Evolutionary conservation across 306 rosid species (phyloP), one percentile per base, ranked within the genome.

Genomic region (Cucurbita ficifolia): DNA sequence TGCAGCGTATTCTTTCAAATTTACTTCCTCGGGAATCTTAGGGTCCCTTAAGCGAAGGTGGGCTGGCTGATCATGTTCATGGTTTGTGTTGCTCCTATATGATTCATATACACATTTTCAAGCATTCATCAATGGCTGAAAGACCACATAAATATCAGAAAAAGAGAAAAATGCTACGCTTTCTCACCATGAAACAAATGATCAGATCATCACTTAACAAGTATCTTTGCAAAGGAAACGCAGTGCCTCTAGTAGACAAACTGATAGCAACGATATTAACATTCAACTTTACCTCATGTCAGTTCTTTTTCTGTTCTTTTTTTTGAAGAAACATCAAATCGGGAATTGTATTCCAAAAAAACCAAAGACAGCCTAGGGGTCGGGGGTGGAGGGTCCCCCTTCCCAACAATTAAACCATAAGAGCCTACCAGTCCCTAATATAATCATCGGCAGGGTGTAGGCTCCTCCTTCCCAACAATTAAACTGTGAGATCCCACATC

Each of bases 81-180:
- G 98, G 84, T 94, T 94, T 80, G 98, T 94, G 82, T 89, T 94
- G 92, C 98, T 94, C 91, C 98, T 94, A 64, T 73, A 75, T 8
- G 77, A 29, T 1, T 21, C 17, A 67, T 21, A 46, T 7, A 68
- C 11, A 71, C 16, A 69, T 21, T 74, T 33, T 75, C 35, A 59
- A 68, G 64, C 45, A 35, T 65, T 5, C 59, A 75, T 78, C 80
- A 75, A 76, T 70, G 60, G 19, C 72, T 46, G 70, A 29, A 76
- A 22, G 78, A 65, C 3, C 40, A 48, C 6, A 68, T 69, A 40
- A 40, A 43, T 24, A 48, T 29, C 21, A 43, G 53, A 67, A 21
- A 65, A 65, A 43, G 33, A 39, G 49, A 17, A 8, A 39, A 62
- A 36, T 7, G 16, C 4, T 11, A 29, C 45, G n/a, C 49, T 13